Percentiles rank a stretch among this genome's conserved stretches.
Conservation (phyloP, 2,329 filamentous ascomycete genomes). For the Talaromyces sp. region DNA sequence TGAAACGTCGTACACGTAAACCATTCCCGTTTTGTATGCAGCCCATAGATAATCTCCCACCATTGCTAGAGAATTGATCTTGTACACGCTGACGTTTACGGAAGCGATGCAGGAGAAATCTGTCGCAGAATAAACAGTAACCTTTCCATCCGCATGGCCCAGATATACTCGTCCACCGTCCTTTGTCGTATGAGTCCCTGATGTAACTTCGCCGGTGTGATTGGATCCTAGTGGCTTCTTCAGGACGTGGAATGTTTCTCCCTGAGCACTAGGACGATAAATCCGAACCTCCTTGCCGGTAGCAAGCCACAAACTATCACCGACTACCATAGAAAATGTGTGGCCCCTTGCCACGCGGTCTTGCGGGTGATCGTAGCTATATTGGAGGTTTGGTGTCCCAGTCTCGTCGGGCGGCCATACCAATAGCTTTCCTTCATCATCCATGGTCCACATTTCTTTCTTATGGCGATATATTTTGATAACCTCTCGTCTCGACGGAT, state of each 20-base stretch:
- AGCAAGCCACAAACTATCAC: conserved; percentile 81
- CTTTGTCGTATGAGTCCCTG: conserved; percentile 70
- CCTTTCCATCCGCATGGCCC: conserved; percentile 88
- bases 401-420: conserved; percentile 79
- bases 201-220: conserved; percentile 80
- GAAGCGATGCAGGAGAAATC: conserved; percentile 75
- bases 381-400: conserved; percentile 69
- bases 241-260: conserved; percentile 69
- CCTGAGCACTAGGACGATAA: conserved; percentile 68
- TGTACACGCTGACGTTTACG: conserved; percentile 86
- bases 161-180: conserved; percentile 79
- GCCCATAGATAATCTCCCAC: conserved; percentile 85
- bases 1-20: conserved; percentile 85
- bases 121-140: conserved; percentile 81
- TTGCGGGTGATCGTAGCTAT: conserved; percentile 62
- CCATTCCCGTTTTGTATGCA: conserved; percentile 88
- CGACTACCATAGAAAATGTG: conserved; percentile 84
- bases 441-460: conserved; percentile 89
- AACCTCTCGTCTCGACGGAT: conserved; percentile 75
- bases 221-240: conserved; percentile 66
- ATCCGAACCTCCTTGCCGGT: conserved; percentile 82
- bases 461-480: conserved; percentile 80
- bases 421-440: conserved; percentile 80
- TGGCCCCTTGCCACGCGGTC: conserved; percentile 78
- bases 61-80: conserved; percentile 82